These are phyloP conservation scores for Afroboletus lepidellus DNA, from an alignment of 1,284 basidiomycete genomes.

Conservation along the genomic window DNA sequence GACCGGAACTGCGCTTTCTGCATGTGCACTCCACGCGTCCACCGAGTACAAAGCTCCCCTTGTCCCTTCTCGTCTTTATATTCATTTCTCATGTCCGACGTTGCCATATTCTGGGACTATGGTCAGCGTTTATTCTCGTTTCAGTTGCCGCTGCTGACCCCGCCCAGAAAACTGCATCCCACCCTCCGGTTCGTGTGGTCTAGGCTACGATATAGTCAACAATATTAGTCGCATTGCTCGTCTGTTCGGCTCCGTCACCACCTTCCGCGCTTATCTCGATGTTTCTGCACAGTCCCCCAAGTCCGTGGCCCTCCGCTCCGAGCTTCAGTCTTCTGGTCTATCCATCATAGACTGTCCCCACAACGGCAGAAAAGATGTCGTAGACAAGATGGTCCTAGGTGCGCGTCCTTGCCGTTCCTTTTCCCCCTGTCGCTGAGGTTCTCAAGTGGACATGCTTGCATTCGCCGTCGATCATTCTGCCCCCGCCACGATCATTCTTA, in stretches of 20 bases:
- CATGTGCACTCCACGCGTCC: constrained; percentile 15
- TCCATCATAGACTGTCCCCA: constrained; percentile 59
- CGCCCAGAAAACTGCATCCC: constrained; percentile 54
- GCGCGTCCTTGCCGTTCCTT: constrained; percentile 6
- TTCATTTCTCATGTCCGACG: constrained; percentile 35
- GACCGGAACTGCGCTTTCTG: constrained; percentile 12
- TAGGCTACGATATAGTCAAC: constrained; percentile 46
- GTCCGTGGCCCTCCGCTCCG: constrained; percentile 44
- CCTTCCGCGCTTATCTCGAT: constrained; percentile 55
- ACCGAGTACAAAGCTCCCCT: constrained; percentile 23
- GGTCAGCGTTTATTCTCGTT: constrained; percentile 37
- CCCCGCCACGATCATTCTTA: constrained; percentile 45
- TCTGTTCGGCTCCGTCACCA: constrained; percentile 44
- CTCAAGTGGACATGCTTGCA: constrained; percentile 46
- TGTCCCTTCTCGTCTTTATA: constrained; percentile 9
- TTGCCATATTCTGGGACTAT: constrained; percentile 65
- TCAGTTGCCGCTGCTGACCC: neutral
- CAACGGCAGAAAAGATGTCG: constrained; percentile 50
- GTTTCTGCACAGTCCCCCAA: constrained; percentile 34
- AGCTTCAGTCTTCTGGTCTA: constrained; percentile 59
- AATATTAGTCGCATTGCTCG: constrained; percentile 43
- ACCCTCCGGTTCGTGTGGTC: constrained; percentile 38
- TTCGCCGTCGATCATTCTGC: constrained; percentile 46
- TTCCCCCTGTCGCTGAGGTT: constrained; percentile 10
- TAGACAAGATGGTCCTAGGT: constrained; percentile 42